These are phyloP conservation scores for Clonostachys byssicola DNA, from an alignment of 2,329 filamentous ascomycete species.

Conservation along the genomic window DNA sequence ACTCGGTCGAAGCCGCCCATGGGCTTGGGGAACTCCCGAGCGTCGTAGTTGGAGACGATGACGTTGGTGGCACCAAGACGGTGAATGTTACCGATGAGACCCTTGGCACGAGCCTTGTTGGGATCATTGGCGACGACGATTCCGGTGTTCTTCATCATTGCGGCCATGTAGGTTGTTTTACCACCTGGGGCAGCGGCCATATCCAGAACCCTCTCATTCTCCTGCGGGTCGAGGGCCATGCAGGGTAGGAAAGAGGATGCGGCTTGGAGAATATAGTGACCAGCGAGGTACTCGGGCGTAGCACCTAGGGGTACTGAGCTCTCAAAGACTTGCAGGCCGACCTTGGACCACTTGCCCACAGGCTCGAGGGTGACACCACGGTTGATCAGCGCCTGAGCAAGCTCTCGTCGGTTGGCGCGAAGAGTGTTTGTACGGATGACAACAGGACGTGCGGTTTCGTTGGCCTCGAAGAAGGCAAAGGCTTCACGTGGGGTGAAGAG, in stretches of 20 bases:
- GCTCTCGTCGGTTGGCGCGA: conserved; percentile 68
- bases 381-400: conserved; percentile 92
- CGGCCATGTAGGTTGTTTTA: conserved; percentile 95
- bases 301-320: conserved; percentile 81
- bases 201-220: conserved; percentile 87
- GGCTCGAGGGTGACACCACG: conserved; percentile 94
- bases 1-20: conserved; percentile 96
- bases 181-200: conserved; percentile 94
- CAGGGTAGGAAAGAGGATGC: conserved; percentile 95
- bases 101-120: conserved; percentile 89
- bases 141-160: conserved; percentile 93
- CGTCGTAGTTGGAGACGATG: conserved; percentile 93
- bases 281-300: conserved; percentile 94
- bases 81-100: conserved; percentile 97
- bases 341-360: conserved; percentile 98
- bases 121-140: conserved; percentile 95
- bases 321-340: conserved; percentile 95
- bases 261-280: conserved; percentile 96
- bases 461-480: conserved; percentile 97
- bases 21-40: conserved; percentile 86
- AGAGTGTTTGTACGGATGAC: conserved; percentile 97
- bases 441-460: conserved; percentile 89
- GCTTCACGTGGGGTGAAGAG: conserved; percentile 92
- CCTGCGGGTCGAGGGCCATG: conserved; percentile 93
- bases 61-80: conserved; percentile 90